A percentile compares a stretch with the other conserved stretches of the same genome.
Evolutionary conservation across 1,139 yeast genomes (phyloP).

Genomic region (Kodamaea derodonti): DNA sequence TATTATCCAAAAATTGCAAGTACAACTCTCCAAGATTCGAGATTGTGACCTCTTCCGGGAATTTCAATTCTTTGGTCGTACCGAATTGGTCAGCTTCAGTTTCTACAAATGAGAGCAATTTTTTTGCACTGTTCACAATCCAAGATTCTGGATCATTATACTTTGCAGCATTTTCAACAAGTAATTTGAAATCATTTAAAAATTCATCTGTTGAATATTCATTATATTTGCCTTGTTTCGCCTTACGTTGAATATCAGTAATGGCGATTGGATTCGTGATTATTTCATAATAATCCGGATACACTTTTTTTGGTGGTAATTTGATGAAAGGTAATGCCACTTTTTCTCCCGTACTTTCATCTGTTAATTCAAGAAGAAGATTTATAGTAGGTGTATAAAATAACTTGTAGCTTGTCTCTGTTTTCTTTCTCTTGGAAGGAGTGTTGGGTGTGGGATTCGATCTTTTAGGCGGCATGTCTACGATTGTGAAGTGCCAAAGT

Average conservation of each 20-base stretch:
- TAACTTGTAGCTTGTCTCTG: slow-evolving; percentile 17
- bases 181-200: slow-evolving; percentile 50
- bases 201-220: slow-evolving; percentile 34
- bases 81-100: slow-evolving; percentile 33
- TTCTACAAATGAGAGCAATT: slow-evolving; percentile 40
- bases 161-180: slow-evolving; percentile 56
- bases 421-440: slow-evolving; percentile 13
- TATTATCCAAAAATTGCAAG: slow-evolving; percentile 27
- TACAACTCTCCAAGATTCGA: slow-evolving; percentile 23
- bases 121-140: slow-evolving; percentile 55
- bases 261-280: slow-evolving; percentile 65
- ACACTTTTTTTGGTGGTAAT: slow-evolving; percentile 68
- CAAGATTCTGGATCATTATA: slow-evolving; percentile 62
- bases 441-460: slow-evolving; percentile 5
- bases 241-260: slow-evolving; percentile 55
- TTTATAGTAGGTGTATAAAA: slow-evolving; percentile 27
- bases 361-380: slow-evolving; percentile 25
- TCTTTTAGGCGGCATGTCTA: slow-evolving; percentile 13
- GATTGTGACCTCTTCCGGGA: slow-evolving; percentile 11
- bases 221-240: slow-evolving; percentile 31
- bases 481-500: too few relatives aligned
- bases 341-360: slow-evolving; percentile 28
- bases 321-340: slow-evolving; percentile 56
- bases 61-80: slow-evolving; percentile 19
- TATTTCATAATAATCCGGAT: slow-evolving; percentile 77